Conservation (phyloP, 257 asterid genomes). For the Fraxinus anomala region DNA sequence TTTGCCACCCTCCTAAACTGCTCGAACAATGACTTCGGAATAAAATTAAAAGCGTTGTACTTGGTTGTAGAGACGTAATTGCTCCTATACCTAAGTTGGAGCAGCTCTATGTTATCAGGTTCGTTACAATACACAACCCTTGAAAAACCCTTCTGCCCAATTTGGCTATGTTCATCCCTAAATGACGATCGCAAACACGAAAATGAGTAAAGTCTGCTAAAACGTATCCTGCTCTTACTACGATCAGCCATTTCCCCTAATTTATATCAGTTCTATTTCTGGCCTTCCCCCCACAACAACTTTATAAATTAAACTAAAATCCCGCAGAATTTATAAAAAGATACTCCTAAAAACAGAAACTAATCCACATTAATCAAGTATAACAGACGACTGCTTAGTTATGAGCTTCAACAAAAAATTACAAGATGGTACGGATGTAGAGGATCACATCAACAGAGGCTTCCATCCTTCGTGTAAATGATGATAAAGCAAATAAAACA, state of each 20-base stretch:
- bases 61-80: constrained; percentile 93
- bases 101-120: constrained; percentile 70
- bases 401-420: constrained; percentile 20
- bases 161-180: constrained; percentile 63
- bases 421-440: constrained; percentile 21
- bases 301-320: not conserved
- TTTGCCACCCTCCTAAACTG: constrained; percentile 99
- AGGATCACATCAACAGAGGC: constrained; percentile 10
- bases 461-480: constrained; percentile 14
- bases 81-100: constrained; percentile 52
- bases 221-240: constrained; percentile 41
- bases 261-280: not conserved
- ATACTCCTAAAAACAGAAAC: not conserved
- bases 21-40: constrained; percentile 93
- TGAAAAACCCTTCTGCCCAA: constrained; percentile 87
- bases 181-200: constrained; percentile 56
- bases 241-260: constrained; percentile 47
- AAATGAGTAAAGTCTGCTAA: constrained; percentile 73
- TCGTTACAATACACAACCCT: constrained; percentile 82
- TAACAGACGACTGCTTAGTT: not conserved
- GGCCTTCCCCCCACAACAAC: not conserved
- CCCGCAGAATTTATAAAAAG: not conserved
- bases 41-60: constrained; percentile 69
- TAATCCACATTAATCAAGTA: not conserved
- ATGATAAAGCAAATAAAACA: constrained; percentile 2